A percentile compares a stretch with the other conserved stretches of the same genome.
phyloP scores from a whole-genome alignment of 441 rosid genomes.

The Populus hybrid region DNA sequence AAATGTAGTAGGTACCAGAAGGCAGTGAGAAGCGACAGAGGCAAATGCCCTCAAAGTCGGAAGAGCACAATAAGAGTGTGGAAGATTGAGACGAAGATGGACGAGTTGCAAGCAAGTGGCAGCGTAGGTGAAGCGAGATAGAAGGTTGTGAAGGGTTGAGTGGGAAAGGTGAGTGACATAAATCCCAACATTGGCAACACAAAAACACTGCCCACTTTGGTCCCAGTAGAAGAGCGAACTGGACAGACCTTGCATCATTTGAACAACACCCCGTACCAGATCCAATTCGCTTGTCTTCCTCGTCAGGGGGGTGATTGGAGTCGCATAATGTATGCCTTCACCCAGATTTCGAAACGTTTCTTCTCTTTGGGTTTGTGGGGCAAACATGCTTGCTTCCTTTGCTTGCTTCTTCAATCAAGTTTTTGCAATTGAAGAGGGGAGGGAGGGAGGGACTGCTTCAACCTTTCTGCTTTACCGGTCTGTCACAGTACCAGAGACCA shows the following conservation, averaged over 20 bases:
- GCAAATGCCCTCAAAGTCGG: constrained; percentile 80
- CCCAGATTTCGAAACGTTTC: constrained; percentile 9
- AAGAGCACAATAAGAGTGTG: constrained; percentile 30
- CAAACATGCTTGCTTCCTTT: constrained; percentile 12
- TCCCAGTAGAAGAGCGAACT: constrained; percentile 66
- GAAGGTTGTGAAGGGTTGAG: constrained; percentile 51
- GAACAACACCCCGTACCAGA: constrained; percentile 60
- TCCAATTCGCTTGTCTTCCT: constrained; percentile 58
- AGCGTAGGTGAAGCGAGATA: constrained; percentile 54
- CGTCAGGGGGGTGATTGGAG: constrained; percentile 39
- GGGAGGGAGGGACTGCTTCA: constrained; percentile 9
- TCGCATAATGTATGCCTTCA: constrained; percentile 45
- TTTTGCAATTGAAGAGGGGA: no score
- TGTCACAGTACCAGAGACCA: no score
- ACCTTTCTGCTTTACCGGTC: no score
- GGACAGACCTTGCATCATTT: constrained; percentile 78
- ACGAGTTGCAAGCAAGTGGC: constrained; percentile 81
- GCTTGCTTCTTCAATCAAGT: no score
- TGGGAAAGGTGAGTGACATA: constrained; percentile 71
- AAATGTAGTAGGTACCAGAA: constrained; percentile 34
- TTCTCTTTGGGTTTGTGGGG: background rate
- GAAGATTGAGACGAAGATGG: constrained; percentile 37
- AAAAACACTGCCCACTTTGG: constrained; percentile 34
- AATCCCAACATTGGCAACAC: constrained; percentile 43
- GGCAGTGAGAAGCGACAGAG: constrained; percentile 59